These are phyloP conservation scores for Boehmeria nivea DNA, from an alignment of 306 rosid genomes.

Conservation along the genomic window DNA sequence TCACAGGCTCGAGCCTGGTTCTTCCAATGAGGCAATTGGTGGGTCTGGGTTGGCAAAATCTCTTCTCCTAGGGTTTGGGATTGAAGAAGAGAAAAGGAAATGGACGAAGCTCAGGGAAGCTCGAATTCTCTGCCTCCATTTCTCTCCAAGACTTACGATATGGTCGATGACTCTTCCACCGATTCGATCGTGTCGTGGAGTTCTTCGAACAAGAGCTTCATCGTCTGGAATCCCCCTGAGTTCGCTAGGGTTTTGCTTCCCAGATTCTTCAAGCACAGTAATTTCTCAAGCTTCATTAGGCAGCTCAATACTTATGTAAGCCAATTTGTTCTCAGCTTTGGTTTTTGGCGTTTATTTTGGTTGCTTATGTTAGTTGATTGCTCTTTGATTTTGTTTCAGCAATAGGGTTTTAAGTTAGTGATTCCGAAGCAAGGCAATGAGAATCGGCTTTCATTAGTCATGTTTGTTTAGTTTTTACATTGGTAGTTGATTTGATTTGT, in stretches of 20 bases:
- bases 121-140: constrained; percentile 70
- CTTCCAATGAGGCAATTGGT: no score
- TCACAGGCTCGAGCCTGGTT: no score
- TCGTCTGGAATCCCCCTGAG: constrained; percentile 68
- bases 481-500: no score
- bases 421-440: constrained; percentile 28
- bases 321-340: constrained; percentile 15
- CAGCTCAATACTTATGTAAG: constrained; percentile 95
- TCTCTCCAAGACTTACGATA: constrained; percentile 68
- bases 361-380: background rate
- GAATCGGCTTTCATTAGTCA: background rate
- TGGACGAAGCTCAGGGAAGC: constrained; percentile 71
- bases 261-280: constrained; percentile 73
- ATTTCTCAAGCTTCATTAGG: constrained; percentile 89
- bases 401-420: constrained; percentile 59
- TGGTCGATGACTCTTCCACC: constrained; percentile 72
- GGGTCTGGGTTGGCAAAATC: no score
- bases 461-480: no score
- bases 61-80: constrained; percentile 18
- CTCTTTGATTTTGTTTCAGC: no score
- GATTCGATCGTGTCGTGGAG: constrained; percentile 76
- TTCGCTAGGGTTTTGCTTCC: constrained; percentile 63
- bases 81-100: constrained; percentile 25
- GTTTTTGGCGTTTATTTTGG: constrained; percentile 12
- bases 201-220: constrained; percentile 49